Conservation (phyloP, 768 basidiomycete species). For the Mycena filopes region DNA sequence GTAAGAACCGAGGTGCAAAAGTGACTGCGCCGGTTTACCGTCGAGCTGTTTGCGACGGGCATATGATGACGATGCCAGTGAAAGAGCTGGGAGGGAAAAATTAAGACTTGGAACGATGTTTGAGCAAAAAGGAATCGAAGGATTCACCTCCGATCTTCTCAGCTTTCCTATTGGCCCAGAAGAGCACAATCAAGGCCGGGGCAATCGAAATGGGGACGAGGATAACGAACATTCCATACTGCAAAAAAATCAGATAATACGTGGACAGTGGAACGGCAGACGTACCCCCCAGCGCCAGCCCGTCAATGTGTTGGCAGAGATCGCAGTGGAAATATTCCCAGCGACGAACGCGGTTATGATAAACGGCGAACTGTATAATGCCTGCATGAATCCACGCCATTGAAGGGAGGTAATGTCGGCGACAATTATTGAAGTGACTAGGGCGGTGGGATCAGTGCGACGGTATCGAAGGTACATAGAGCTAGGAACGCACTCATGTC, state of each 20-base stretch:
- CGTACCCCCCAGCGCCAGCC: constrained; percentile 32
- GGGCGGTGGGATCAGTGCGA: too few species aligned
- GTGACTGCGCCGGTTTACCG: not conserved
- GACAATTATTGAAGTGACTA: constrained; percentile 10
- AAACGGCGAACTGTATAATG: constrained; percentile 23
- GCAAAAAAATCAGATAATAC: not conserved
- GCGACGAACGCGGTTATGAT: constrained; percentile 27
- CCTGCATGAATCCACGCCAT: constrained; percentile 29
- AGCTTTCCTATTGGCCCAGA: constrained; percentile 29
- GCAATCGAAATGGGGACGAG: constrained; percentile 30
- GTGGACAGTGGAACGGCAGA: not conserved
- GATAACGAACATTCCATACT: constrained; percentile 33
- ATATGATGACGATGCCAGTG: constrained; percentile 23
- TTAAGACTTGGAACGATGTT: not conserved
- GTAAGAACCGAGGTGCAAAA: not conserved
- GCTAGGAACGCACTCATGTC: constrained; percentile 4
- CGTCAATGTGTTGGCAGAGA: constrained; percentile 16
- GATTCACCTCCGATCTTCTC: constrained; percentile 23
- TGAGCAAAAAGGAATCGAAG: too few species aligned
- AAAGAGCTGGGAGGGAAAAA: constrained; percentile 11
- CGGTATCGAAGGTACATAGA: too few species aligned
- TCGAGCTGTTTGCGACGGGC: constrained; percentile 9
- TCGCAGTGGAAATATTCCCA: constrained; percentile 19
- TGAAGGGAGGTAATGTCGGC: constrained; percentile 32
- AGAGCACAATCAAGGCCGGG: constrained; percentile 31